phyloP scores from a whole-genome alignment of 176 grass and related monocot genomes.

The Oryza glaberrima region DNA sequence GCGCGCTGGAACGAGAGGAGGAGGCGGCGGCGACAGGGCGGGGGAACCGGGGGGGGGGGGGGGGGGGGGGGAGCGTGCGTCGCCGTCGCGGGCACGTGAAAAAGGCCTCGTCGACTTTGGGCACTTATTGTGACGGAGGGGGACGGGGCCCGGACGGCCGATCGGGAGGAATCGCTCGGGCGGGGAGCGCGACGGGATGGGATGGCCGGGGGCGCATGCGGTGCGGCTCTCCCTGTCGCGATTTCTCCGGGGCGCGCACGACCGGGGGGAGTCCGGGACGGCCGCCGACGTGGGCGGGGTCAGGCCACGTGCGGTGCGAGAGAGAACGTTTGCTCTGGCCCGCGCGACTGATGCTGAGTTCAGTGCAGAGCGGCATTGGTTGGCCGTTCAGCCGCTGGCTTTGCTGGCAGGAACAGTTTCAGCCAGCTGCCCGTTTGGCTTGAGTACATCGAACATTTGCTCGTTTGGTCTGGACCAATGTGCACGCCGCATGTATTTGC shows the following conservation, averaged over 20 bases:
- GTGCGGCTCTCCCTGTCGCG: not conserved
- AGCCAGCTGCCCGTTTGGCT: not conserved
- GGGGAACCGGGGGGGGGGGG: no score
- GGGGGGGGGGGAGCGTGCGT: not conserved
- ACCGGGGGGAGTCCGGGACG: not conserved
- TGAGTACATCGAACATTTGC: no score
- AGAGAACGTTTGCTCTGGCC: not conserved
- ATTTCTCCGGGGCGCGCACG: not conserved
- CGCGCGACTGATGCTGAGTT: not conserved
- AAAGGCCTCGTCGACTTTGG: conserved; percentile 31
- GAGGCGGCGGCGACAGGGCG: not conserved
- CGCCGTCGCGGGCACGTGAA: conserved; percentile 38
- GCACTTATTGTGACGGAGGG: not conserved
- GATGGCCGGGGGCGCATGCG: not conserved
- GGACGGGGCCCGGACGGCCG: not conserved
- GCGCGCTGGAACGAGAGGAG: not conserved
- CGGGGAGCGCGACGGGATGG: not conserved
- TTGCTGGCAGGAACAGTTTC: not conserved
- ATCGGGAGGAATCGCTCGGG: not conserved
- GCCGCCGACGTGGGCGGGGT: not conserved
- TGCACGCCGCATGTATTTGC: no score
- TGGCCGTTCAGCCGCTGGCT: not conserved
- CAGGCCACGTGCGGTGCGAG: not conserved
- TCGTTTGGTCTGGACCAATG: no score
- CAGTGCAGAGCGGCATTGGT: not conserved